Percentiles rank a stretch among this genome's conserved stretches.
These are phyloP conservation scores for Naganishia liquefaciens DNA, from an alignment of 1,284 basidiomycete genomes.

Conservation along the genomic window DNA sequence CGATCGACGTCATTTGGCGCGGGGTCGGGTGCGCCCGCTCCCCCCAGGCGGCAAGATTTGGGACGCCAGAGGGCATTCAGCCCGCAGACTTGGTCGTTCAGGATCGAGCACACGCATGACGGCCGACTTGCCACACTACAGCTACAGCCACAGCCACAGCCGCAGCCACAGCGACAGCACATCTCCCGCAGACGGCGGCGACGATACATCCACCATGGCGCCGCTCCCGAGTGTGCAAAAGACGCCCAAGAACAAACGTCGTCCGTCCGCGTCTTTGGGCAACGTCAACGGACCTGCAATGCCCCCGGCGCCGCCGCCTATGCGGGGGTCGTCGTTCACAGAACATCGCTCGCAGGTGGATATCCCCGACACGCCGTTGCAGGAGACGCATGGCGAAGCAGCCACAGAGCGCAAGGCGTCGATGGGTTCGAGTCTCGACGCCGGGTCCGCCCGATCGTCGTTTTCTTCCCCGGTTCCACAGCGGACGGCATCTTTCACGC, in stretches of 20 bases:
- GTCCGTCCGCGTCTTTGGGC: background rate
- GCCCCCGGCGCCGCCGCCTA: background rate
- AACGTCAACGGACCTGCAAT: conserved; percentile 3
- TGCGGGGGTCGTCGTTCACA: conserved; percentile 19
- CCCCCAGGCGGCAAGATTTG: background rate
- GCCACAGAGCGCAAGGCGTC: background rate
- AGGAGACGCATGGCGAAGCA: background rate
- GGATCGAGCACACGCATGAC: background rate
- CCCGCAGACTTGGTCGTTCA: no score
- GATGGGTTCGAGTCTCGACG: background rate
- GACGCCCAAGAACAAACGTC: conserved; percentile 18
- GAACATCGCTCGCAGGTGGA: conserved; percentile 12
- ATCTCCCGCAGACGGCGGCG: no score
- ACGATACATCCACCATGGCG: conserved; percentile 11
- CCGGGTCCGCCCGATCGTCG: background rate
- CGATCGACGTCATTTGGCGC: conserved; percentile 8
- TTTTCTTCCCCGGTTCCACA: background rate
- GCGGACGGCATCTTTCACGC: background rate
- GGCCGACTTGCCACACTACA: background rate
- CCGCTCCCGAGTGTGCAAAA: conserved; percentile 19
- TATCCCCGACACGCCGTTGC: conserved; percentile 22
- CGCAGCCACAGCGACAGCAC: background rate
- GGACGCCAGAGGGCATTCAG: background rate
- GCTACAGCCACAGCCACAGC: conserved; percentile 3
- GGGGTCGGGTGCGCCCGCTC: conserved; percentile 2